Base-by-base conservation (phyloP, 2,329 filamentous ascomycete species). In the Diaporthe nobilis region DNA sequence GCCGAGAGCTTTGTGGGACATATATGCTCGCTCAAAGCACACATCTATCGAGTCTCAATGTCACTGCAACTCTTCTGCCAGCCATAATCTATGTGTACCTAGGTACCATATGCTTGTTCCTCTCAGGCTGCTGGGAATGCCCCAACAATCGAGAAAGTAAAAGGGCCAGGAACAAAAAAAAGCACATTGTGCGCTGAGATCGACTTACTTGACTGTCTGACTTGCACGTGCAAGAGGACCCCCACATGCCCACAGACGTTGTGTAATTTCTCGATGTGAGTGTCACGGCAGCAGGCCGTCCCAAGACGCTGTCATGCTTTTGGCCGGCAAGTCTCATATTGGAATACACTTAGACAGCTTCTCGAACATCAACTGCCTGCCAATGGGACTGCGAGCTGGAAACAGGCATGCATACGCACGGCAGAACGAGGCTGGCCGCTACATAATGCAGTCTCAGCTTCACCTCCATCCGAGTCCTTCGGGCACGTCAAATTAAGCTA, bases 241-340 rank as follows among this genome's bases (percentile, higher is more conserved):
- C 20, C 51, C 15, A 37, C 34, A 73, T 63, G 58, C 44, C 13
- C 71, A 63, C 57, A 51, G 71, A 61, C 15, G 71, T 42, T 65
- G 49, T 73, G 71, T 73, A 55, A 73, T 67, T 55, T 57, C 20
- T 65, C 37, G 4, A 39, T 28, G 20, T n/a, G 39, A 10, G 44
- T 72, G 42, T 55, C 44, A 53, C 58, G 4, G 25, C 71, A 53
- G 39, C 20, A 25, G 44, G 31, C 34, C 15, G 25, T 39, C 58
- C 71, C 31, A 20, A 42, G 42, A 22, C 9, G 4, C 34, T 20
- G 22, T 42, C 22, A 25, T 61, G 31, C 13, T 42, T 55, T 39
- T 39, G 49, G 9, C 49, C 31, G 22, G 49, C 31, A 53, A 39
- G 51, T 55, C 65, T 53, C 65, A 42, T 34, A 42, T 55, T 37